phyloP scores from a whole-genome alignment of 2,329 filamentous ascomycete species.

The Claviceps arundinis region DNA sequence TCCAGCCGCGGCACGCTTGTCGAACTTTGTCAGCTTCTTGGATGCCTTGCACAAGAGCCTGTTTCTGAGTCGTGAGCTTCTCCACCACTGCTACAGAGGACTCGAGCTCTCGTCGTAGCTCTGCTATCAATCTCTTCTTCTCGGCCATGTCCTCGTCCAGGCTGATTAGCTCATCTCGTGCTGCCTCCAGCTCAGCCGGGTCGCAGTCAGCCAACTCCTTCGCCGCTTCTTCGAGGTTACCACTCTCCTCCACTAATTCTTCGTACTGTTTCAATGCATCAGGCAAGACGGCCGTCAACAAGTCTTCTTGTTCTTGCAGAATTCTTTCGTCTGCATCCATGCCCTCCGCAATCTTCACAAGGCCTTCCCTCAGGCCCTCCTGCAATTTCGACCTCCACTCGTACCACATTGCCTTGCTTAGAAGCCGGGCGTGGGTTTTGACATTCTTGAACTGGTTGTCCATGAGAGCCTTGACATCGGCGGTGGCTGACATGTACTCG shows the following conservation, averaged over 20 bases:
- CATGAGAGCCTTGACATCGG: conserved; percentile 75
- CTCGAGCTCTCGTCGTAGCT: conserved; percentile 52
- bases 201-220: conserved; percentile 68
- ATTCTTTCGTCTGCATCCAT: conserved; percentile 61
- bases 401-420: conserved; percentile 97
- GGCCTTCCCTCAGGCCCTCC: conserved; percentile 64
- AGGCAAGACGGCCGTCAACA: conserved; percentile 57
- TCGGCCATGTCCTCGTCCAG: conserved; percentile 56
- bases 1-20: conserved; percentile 86
- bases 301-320: conserved; percentile 52
- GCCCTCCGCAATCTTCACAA: conserved; percentile 60
- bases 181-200: conserved; percentile 59
- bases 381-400: conserved; percentile 90
- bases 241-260: conserved; percentile 47
- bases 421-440: conserved; percentile 77
- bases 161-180: conserved; percentile 53
- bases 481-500: conserved; percentile 76
- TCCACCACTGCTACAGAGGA: conserved; percentile 54
- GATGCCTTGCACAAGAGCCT: conserved; percentile 60
- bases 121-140: conserved; percentile 54
- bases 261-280: conserved; percentile 46
- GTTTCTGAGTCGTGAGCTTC: conserved; percentile 51
- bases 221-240: conserved; percentile 57
- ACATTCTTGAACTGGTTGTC: conserved; percentile 97
- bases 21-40: conserved; percentile 68